Percentiles rank a stretch among this genome's conserved stretches.
Evolutionary conservation across 2,329 filamentous ascomycete genomes (phyloP).

Genomic region (Epichloe festucae): DNA sequence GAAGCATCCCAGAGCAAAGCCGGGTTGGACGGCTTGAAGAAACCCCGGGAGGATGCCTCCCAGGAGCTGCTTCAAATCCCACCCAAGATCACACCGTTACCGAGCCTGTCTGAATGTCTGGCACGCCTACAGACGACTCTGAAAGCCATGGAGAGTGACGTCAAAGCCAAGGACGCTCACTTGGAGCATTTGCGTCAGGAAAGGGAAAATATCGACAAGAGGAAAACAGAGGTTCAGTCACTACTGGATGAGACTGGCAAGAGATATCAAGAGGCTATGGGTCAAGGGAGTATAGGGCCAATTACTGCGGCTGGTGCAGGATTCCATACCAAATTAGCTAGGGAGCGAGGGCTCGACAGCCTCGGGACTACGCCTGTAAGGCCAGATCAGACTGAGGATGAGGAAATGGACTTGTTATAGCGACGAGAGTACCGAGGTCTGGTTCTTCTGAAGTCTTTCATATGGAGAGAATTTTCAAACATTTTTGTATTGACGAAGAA

Average conservation of each 20-base stretch:
- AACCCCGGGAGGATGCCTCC: conserved; percentile 22
- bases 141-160: conserved; percentile 48
- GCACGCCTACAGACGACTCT: conserved; percentile 49
- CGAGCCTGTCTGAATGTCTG: conserved; percentile 56
- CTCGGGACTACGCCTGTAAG: conserved; percentile 20
- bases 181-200: conserved; percentile 57
- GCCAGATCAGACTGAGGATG: conserved; percentile 9
- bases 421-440: background rate
- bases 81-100: conserved; percentile 65
- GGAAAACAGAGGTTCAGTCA: conserved; percentile 69
- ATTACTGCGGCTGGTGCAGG: conserved; percentile 1
- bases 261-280: conserved; percentile 36
- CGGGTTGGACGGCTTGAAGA: conserved; percentile 63
- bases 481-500: too few species aligned
- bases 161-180: conserved; percentile 44
- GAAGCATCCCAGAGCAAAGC: conserved; percentile 76
- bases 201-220: conserved; percentile 50
- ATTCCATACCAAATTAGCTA: conserved; percentile 11
- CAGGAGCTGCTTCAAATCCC: conserved; percentile 42
- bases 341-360: conserved; percentile 23
- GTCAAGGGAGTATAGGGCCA: conserved; percentile 12
- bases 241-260: conserved; percentile 71
- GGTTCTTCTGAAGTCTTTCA: too few species aligned
- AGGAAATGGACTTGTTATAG: conserved; percentile 10
- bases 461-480: too few species aligned